Evolutionary conservation across 805 yeast genomes (phyloP), one percentile per base, ranked within the genome.

Genomic region (Yarrowia yakushimensis): DNA sequence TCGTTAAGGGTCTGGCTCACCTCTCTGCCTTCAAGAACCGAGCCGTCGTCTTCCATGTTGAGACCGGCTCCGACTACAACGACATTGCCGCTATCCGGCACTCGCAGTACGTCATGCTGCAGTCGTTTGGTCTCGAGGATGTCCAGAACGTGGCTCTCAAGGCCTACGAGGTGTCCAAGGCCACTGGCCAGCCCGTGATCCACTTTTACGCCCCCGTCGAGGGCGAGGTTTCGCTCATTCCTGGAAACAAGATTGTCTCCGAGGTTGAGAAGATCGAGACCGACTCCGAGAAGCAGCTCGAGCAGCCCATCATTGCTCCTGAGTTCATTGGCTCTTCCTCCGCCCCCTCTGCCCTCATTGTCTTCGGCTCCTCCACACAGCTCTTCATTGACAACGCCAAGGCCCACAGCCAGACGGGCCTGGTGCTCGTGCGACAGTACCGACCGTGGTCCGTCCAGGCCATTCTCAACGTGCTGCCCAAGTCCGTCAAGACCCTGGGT

Each of bases 21-120:
- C 77, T 90, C 50, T 67, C 72, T 42, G 68, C 70, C 63, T 76
- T 84, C 67, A 67, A 73, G 9, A 65, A 67, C 28, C 65, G 70
- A 18, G 76, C 82, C 1, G 78, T 82, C 27, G 85, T 87, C n/a
- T 73, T 87, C 61, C 88, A 85, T 69, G 84, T 85, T 36, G 82
- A 83, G 64, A 72, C 87, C n/a, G 60, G 62, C 11, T 15, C 80
- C 65, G 97, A 91, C 72, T 89, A 79, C 74, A 83, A 88, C 27
- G 76, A 82, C 15, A 81, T 90, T 27, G 78, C 93, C n/a, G 81
- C 90, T 8, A 77, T 88, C 67, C 85, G 92, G 70, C 93, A 89
- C 72, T 77, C 87, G 41, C 84, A 84, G 15, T 81, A 79, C 67
- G 81, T 84, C 7, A 78, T 87, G 23, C 73, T 92, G 66, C 81